Evolutionary conservation across 2,329 filamentous ascomycete genomes (phyloP).

Genomic region (Pyricularia grisea): DNA sequence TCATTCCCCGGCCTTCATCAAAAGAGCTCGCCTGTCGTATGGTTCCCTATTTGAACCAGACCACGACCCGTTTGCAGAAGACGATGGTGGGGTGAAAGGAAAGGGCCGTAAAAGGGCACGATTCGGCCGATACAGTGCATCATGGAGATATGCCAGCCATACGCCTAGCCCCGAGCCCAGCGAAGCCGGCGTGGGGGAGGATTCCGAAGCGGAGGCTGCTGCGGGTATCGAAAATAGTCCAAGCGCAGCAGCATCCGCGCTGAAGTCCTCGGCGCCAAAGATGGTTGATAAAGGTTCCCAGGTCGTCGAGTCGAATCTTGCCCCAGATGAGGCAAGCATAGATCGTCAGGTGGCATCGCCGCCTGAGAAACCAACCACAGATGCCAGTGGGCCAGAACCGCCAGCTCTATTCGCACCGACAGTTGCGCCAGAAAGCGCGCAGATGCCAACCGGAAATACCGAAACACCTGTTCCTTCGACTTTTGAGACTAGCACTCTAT

Average conservation of each 20-base stretch:
- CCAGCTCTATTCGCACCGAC: background rate
- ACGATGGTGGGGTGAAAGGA: conserved; percentile 44
- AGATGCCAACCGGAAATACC: background rate
- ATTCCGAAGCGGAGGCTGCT: conserved; percentile 3
- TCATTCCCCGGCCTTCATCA: conserved; percentile 72
- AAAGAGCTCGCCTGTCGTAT: conserved; percentile 59
- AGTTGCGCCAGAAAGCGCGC: background rate
- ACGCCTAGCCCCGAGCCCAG: conserved; percentile 58
- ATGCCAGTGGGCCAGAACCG: background rate
- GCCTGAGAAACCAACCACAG: background rate
- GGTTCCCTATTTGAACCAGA: conserved; percentile 55
- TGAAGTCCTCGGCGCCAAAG: conserved; percentile 9
- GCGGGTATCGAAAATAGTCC: background rate
- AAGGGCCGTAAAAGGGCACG: conserved; percentile 61
- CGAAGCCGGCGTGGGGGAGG: conserved; percentile 17
- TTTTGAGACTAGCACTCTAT: background rate
- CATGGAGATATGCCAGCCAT: conserved; percentile 67
- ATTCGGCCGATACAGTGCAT: conserved; percentile 54
- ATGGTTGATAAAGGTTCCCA: conserved; percentile 22
- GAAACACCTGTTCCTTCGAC: background rate
- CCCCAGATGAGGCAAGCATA: background rate
- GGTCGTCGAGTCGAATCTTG: conserved; percentile 15
- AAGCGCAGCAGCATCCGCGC: background rate
- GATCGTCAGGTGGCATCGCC: background rate
- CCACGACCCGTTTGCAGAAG: conserved; percentile 63